Percentiles rank a stretch among this genome's conserved stretches.
These are phyloP conservation scores for Beauveria australis DNA, from an alignment of 2,329 filamentous ascomycete genomes.

Conservation along the genomic window DNA sequence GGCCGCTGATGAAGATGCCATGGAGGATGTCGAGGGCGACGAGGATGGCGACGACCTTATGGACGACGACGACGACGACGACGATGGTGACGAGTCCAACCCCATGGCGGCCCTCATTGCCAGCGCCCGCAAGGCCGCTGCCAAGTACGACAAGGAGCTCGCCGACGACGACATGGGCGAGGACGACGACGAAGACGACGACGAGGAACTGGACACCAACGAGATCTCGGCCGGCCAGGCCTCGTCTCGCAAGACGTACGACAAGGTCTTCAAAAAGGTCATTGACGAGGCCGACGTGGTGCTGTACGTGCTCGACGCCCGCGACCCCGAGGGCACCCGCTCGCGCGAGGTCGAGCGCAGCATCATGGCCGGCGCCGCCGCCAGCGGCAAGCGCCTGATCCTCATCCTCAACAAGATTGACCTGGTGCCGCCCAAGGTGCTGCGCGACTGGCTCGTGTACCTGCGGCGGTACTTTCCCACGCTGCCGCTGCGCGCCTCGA, in stretches of 20 bases:
- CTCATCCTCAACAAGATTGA: constrained; percentile 95
- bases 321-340: constrained; percentile 83
- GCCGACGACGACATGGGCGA: constrained; percentile 51
- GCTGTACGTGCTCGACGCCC: constrained; percentile 85
- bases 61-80: constrained; percentile 42
- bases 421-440: constrained; percentile 70
- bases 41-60: constrained; percentile 41
- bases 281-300: constrained; percentile 84
- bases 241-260: constrained; percentile 75
- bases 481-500: constrained; percentile 77
- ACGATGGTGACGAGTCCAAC: constrained; percentile 62
- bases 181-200: constrained; percentile 36
- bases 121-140: constrained; percentile 70
- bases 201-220: constrained; percentile 46
- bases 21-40: constrained; percentile 33
- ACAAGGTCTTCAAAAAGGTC: constrained; percentile 93
- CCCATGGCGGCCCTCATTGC: constrained; percentile 89
- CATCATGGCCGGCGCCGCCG: constrained; percentile 73
- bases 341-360: constrained; percentile 85
- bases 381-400: constrained; percentile 78
- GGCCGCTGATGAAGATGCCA: constrained; percentile 27
- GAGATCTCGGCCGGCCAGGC: constrained; percentile 44
- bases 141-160: constrained; percentile 61
- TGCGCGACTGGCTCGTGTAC: constrained; percentile 78
- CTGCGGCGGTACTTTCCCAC: constrained; percentile 87